phyloP scores from a whole-genome alignment of 345 rosid species.

The Passiflora organensis region DNA sequence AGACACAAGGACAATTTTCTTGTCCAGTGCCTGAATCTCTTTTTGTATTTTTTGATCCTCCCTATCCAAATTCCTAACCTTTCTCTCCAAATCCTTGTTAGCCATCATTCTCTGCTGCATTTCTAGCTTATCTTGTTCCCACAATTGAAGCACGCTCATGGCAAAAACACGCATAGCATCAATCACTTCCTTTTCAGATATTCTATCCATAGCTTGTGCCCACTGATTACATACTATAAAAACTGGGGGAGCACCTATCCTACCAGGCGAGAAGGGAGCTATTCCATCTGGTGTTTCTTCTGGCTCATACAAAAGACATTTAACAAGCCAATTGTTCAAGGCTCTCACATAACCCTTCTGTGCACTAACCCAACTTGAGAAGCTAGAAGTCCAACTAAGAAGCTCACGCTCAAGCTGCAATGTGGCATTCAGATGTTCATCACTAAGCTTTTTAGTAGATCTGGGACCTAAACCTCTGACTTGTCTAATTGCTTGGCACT shows the following conservation, averaged over 20 bases:
- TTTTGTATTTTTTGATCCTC: conserved; percentile 84
- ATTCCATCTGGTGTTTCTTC: conserved; percentile 85
- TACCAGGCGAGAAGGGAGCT: conserved; percentile 88
- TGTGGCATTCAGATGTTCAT: conserved; percentile 63
- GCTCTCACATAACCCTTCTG: conserved; percentile 75
- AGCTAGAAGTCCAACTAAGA: conserved; percentile 62
- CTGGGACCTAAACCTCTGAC: conserved; percentile 58
- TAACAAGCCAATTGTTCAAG: conserved; percentile 78
- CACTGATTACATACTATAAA: conserved; percentile 96
- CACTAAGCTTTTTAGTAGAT: conserved; percentile 55
- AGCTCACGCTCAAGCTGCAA: conserved; percentile 72
- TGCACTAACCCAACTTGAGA: conserved; percentile 71
- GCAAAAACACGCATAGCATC: conserved; percentile 66
- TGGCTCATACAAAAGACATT: conserved; percentile 79
- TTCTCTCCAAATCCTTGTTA: conserved; percentile 61
- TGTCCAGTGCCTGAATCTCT: conserved; percentile 84
- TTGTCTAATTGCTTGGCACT: conserved; percentile 68
- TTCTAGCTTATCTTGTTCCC: conserved; percentile 72
- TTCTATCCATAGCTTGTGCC: conserved; percentile 71
- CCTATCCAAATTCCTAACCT: conserved; percentile 53
- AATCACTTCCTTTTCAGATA: conserved; percentile 86
- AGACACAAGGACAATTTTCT: conserved; percentile 53
- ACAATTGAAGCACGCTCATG: conserved; percentile 54
- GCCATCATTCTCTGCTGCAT: conserved; percentile 44
- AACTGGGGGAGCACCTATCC: conserved; percentile 86